Conservation (phyloP, 1,284 basidiomycete species). For the Pascua sp. region DNA sequence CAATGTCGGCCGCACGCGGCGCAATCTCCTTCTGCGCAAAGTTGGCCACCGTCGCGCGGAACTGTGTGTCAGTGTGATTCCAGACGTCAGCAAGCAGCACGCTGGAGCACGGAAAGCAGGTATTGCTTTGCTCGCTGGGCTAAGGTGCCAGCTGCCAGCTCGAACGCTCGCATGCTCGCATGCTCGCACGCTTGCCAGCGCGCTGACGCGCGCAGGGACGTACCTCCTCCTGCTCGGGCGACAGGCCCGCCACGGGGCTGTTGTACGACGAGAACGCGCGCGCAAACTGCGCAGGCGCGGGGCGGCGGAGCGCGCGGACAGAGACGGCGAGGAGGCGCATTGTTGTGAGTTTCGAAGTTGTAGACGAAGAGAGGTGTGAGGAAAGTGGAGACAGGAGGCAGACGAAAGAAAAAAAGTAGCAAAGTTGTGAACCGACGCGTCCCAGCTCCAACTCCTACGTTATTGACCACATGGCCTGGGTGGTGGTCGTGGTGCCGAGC, state of each 20-base stretch:
- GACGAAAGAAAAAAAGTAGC: too few species aligned
- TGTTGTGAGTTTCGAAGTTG: too few species aligned
- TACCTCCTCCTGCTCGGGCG: slow-evolving; percentile 78
- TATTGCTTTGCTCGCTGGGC: neutral
- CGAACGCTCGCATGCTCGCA: too few species aligned
- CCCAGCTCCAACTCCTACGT: too few species aligned
- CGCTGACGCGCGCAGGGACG: neutral
- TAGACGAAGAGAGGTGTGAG: too few species aligned
- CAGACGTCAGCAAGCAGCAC: neutral
- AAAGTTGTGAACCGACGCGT: too few species aligned
- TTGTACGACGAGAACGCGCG: slow-evolving; percentile 58
- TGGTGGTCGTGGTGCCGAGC: too few species aligned
- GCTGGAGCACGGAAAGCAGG: neutral
- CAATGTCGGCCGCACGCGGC: slow-evolving; percentile 76
- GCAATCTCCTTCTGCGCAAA: slow-evolving; percentile 78
- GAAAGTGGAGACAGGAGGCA: too few species aligned
- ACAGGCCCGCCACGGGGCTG: slow-evolving; percentile 70
- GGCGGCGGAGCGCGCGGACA: neutral
- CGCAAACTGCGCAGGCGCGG: neutral
- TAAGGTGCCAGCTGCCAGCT: neutral
- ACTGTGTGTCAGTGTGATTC: slow-evolving; percentile 53
- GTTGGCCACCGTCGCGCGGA: slow-evolving; percentile 68
- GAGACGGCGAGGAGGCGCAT: too few species aligned
- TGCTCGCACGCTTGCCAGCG: neutral
- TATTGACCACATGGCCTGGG: too few species aligned